Conservation (phyloP, 495 filamentous ascomycete genomes). For the Penicillium bialowiezense region DNA sequence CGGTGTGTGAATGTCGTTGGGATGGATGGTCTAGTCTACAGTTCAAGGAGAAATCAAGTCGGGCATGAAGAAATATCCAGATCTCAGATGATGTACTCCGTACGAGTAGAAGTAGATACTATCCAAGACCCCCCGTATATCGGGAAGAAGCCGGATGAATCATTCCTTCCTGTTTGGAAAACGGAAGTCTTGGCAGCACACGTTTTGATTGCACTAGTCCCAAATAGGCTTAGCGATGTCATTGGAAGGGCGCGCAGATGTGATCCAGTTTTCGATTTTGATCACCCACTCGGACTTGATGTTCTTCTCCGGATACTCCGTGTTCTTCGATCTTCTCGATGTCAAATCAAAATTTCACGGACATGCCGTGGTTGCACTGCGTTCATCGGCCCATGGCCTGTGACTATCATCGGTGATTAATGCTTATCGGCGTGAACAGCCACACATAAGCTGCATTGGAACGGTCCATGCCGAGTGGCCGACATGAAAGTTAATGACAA, state of each 20-base stretch:
- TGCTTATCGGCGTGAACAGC: not conserved
- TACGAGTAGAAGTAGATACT: too few relatives aligned
- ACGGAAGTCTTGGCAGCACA: constrained; percentile 1
- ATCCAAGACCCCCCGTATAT: too few relatives aligned
- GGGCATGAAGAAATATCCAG: too few relatives aligned
- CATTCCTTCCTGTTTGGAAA: constrained; percentile 7
- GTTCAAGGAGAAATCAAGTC: too few relatives aligned
- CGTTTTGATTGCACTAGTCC: constrained; percentile 9
- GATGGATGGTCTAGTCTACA: too few relatives aligned
- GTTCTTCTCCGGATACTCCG: not conserved
- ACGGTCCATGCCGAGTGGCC: not conserved
- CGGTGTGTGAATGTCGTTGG: too few relatives aligned
- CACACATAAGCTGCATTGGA: not conserved
- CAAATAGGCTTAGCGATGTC: constrained; percentile 32
- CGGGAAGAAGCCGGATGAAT: constrained; percentile 5
- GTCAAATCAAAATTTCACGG: not conserved
- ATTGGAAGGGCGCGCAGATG: constrained; percentile 36
- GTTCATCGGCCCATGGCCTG: not conserved
- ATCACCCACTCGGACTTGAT: constrained; percentile 6
- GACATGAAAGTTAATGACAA: not conserved
- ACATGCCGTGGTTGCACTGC: not conserved
- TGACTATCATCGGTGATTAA: not conserved
- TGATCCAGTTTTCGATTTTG: constrained; percentile 6
- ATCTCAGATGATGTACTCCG: too few relatives aligned
- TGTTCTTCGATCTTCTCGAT: not conserved